Evolutionary conservation across 352 stramenopile species (phyloP), one percentile per base, ranked within the genome.

Genomic region (Globisporangium emineosum): DNA sequence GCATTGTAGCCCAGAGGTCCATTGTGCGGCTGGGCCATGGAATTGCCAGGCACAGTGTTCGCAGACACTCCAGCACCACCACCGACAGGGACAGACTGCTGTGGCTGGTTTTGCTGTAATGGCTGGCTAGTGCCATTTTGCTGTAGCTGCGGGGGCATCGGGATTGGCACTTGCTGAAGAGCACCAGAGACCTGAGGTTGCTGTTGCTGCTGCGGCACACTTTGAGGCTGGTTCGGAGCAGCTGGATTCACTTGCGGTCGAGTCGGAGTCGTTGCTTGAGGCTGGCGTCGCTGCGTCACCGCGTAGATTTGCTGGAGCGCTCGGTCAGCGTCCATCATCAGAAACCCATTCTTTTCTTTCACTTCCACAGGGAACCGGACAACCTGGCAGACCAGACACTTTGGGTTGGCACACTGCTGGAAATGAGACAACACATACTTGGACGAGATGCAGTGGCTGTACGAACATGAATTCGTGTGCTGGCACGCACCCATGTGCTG

Each of bases 401-500:
- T 91, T n/a, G 89, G 70, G 67, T 99, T 98, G 53, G 97, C 97
- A 70, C 98, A 99, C 49, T 98, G 92, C 76, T 99, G 97, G 66
- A 99, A 99, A 75, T 99, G 98, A 61, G 94, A 99, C 23, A 99
- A 78, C 62, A 99, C 96, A 71, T 99, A 98, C 62, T 98, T 97
- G n/a, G 97, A 99, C 55, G 92, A 98, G 32, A 99, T 98, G 72
- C 98, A 99, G 71, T 99, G 97, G 21, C 94, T 96, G 54, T 98
- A 97, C 19, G 96, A 79, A 74, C 98, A 99, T 61, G 97, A 94
- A 27, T 88, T 90, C 58, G 98, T 97, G 73, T 99, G 91, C 57
- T 98, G 98, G 64, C 98, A 99, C 37, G 94, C 87, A 10, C 96
- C 95, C 87, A 99, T 99, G 72, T 99, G 97, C 62, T 98, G 96